These are phyloP conservation scores for Periconia sp. DNA, from an alignment of 2,329 filamentous ascomycete genomes.

Conservation along the genomic window DNA sequence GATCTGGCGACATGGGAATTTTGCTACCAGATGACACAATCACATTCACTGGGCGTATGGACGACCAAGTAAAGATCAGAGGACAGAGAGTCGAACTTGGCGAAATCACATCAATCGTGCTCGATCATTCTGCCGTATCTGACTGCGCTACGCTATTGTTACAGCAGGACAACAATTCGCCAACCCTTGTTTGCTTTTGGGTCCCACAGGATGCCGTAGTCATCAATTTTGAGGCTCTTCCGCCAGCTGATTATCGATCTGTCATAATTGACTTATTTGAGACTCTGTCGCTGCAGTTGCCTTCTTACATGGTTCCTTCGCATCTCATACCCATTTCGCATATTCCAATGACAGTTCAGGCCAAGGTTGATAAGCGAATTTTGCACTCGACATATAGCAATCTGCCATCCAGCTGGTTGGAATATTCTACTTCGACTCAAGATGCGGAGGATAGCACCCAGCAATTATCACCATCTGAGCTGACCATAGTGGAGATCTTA, in stretches of 20 bases:
- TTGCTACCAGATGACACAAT: conserved; percentile 77
- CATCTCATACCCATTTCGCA: conserved; percentile 68
- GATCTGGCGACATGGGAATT: conserved; percentile 79
- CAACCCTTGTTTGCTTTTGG: conserved; percentile 68
- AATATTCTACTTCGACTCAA: conserved; percentile 36
- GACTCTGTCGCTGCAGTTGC: conserved; percentile 59
- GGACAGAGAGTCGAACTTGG: conserved; percentile 78
- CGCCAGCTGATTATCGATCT: conserved; percentile 33
- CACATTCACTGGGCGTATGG: conserved; percentile 70
- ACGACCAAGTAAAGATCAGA: conserved; percentile 80
- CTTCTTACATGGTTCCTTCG: conserved; percentile 78
- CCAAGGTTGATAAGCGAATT: conserved; percentile 67
- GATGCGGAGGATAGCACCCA: conserved; percentile 38
- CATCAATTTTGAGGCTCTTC: conserved; percentile 41
- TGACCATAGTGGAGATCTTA: conserved; percentile 57
- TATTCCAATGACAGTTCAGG: conserved; percentile 72
- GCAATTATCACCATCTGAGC: conserved; percentile 60
- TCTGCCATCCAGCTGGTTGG: conserved; percentile 52
- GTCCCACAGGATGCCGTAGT: conserved; percentile 46
- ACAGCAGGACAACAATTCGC: conserved; percentile 47
- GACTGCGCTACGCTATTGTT: conserved; percentile 68
- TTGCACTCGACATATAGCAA: conserved; percentile 54
- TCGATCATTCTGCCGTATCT: conserved; percentile 54
- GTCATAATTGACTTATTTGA: conserved; percentile 53
- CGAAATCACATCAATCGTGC: conserved; percentile 69